Evolutionary conservation across 805 yeast species (phyloP).

Genomic region (Maudiozyma bulderi): DNA sequence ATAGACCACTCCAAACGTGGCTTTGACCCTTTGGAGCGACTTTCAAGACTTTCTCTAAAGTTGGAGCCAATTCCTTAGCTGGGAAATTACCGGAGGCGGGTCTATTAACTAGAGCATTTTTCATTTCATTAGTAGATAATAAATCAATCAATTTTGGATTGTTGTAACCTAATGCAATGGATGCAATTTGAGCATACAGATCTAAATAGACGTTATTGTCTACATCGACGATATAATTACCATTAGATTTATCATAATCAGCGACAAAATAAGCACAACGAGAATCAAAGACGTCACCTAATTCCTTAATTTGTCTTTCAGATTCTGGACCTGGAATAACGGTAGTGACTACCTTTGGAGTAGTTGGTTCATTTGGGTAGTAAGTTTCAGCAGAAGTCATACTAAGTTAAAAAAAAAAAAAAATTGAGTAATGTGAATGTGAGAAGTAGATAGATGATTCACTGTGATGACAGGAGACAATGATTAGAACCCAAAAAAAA

Average conservation of each 20-base stretch:
- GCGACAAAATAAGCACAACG: constrained; percentile 56
- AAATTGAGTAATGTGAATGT: neutral
- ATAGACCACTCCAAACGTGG: constrained; percentile 54
- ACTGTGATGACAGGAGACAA: no score
- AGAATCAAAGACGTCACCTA: constrained; percentile 50
- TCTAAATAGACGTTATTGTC: constrained; percentile 56
- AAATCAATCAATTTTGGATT: constrained; percentile 52
- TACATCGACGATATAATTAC: constrained; percentile 57
- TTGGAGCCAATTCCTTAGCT: constrained; percentile 41
- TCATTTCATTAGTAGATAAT: constrained; percentile 54
- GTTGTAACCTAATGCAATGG: constrained; percentile 63
- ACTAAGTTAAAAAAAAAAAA: no score
- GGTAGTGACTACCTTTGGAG: constrained; percentile 51
- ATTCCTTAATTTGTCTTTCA: constrained; percentile 38
- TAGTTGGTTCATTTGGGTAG: constrained; percentile 74
- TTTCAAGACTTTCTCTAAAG: constrained; percentile 41
- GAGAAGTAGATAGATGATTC: neutral
- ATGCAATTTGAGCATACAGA: constrained; percentile 64
- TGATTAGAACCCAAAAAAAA: no score
- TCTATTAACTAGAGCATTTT: constrained; percentile 54
- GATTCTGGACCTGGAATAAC: constrained; percentile 73
- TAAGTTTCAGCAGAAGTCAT: constrained; percentile 39
- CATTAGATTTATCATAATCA: constrained; percentile 52
- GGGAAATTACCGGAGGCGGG: constrained; percentile 64
- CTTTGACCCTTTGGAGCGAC: constrained; percentile 57